These are phyloP conservation scores for Diplogelasinospora grovesii DNA, from an alignment of 495 filamentous ascomycete species.

Conservation along the genomic window DNA sequence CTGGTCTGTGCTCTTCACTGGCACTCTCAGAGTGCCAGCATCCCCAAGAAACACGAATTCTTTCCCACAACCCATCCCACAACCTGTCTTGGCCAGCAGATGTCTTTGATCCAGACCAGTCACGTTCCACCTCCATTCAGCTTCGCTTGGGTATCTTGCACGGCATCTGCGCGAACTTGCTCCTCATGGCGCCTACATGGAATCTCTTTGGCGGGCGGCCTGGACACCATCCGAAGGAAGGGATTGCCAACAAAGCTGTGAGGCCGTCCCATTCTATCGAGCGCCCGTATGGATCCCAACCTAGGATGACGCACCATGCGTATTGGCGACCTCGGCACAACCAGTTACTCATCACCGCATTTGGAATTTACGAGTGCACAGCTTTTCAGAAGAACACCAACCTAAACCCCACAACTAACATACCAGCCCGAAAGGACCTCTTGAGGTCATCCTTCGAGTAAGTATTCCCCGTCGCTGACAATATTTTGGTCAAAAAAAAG, in stretches of 20 bases:
- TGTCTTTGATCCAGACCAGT: constrained; percentile 2
- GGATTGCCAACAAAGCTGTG: neutral
- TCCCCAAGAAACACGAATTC: neutral
- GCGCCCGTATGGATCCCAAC: neutral
- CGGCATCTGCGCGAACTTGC: neutral
- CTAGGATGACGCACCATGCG: neutral
- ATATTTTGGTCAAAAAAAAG: no score
- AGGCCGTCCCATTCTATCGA: neutral
- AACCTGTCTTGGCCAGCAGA: neutral
- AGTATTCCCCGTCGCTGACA: no score
- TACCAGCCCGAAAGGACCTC: neutral
- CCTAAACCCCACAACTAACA: neutral
- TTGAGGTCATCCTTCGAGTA: neutral
- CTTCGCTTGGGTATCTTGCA: neutral
- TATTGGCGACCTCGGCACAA: neutral
- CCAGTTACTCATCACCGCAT: neutral
- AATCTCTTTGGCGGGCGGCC: neutral
- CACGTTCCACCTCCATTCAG: neutral
- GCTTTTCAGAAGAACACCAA: no score
- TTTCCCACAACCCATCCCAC: neutral
- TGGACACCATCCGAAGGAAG: neutral
- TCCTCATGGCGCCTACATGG: neutral
- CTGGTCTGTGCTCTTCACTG: neutral
- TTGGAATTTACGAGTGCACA: no score
- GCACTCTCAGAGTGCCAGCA: neutral